These are phyloP conservation scores for Phialemonium atrogriseum DNA, from an alignment of 2,329 filamentous ascomycete species.

Conservation along the genomic window DNA sequence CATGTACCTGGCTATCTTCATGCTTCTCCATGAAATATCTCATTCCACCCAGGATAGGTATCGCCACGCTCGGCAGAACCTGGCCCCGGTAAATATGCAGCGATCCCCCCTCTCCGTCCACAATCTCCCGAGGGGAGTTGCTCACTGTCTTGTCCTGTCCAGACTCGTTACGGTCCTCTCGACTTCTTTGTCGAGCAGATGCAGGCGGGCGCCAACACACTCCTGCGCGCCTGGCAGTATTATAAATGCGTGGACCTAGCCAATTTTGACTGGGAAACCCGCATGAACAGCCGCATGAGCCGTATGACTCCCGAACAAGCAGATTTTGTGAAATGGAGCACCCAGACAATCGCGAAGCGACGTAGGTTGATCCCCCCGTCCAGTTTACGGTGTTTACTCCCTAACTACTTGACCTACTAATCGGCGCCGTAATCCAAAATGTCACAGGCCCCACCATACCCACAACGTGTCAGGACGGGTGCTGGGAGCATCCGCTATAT, in stretches of 20 bases:
- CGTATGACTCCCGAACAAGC: slow-evolving; percentile 22
- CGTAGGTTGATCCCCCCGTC: slow-evolving; percentile 5
- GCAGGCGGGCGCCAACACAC: slow-evolving; percentile 35
- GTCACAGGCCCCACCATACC: slow-evolving; percentile 9
- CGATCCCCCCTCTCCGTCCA: not conserved
- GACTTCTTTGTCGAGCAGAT: slow-evolving; percentile 31
- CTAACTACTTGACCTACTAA: slow-evolving; percentile 6
- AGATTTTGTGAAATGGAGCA: slow-evolving; percentile 22
- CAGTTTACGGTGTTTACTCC: not conserved
- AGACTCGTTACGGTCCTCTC: slow-evolving; percentile 28
- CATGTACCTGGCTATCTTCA: slow-evolving; percentile 30
- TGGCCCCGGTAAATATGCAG: slow-evolving; percentile 16
- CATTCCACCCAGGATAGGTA: slow-evolving; percentile 30
- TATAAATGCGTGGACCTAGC: slow-evolving; percentile 30
- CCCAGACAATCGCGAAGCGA: slow-evolving; percentile 13
- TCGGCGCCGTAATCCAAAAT: slow-evolving; percentile 3
- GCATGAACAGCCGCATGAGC: slow-evolving; percentile 18
- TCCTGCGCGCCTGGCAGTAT: slow-evolving; percentile 43
- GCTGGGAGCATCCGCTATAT: slow-evolving; percentile 15
- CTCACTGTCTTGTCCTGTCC: slow-evolving; percentile 13
- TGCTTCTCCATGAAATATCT: slow-evolving; percentile 34
- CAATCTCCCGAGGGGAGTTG: slow-evolving; percentile 7
- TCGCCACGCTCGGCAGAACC: slow-evolving; percentile 32
- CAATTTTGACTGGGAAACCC: slow-evolving; percentile 16
- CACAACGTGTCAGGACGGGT: slow-evolving; percentile 9